These are phyloP conservation scores for Xerophyta viscosa DNA, from an alignment of 106 monocot species.

Conservation along the genomic window DNA sequence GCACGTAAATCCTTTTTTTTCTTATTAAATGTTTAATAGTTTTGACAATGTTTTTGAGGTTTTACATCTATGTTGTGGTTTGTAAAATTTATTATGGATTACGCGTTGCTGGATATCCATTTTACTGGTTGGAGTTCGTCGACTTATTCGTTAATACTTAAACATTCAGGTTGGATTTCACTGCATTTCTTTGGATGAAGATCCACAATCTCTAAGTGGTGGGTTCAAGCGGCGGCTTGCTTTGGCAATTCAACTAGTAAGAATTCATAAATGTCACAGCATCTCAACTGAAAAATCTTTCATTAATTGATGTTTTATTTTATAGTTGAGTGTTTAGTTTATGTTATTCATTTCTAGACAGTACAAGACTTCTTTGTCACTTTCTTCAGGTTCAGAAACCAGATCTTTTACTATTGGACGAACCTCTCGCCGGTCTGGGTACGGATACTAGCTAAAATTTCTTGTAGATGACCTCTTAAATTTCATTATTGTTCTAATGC, in stretches of 20 bases:
- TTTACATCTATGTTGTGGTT: no score
- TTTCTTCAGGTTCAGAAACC: slow-evolving; percentile 81
- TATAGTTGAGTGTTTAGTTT: no score
- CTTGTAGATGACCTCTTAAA: no score
- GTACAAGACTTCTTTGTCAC: slow-evolving; percentile 1
- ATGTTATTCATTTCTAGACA: neutral
- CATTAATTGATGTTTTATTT: neutral
- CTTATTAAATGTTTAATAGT: no score
- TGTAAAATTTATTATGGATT: no score
- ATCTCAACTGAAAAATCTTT: neutral
- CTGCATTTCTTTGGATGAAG: slow-evolving; percentile 55
- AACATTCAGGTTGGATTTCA: slow-evolving; percentile 52
- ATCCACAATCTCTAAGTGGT: slow-evolving; percentile 70
- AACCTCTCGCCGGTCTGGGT: slow-evolving; percentile 98
- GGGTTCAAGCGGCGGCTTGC: slow-evolving; percentile 77
- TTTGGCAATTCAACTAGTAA: slow-evolving; percentile 73
- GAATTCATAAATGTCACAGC: neutral
- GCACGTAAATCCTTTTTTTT: no score
- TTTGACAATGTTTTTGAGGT: no score
- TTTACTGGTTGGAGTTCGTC: no score
- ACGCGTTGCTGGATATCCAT: no score
- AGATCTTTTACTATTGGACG: slow-evolving; percentile 74
- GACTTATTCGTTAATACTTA: no score
- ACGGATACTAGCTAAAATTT: no score
- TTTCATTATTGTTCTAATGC: no score